Conservation (phyloP, 257 asterid genomes). For the Linderniella brevidens region DNA sequence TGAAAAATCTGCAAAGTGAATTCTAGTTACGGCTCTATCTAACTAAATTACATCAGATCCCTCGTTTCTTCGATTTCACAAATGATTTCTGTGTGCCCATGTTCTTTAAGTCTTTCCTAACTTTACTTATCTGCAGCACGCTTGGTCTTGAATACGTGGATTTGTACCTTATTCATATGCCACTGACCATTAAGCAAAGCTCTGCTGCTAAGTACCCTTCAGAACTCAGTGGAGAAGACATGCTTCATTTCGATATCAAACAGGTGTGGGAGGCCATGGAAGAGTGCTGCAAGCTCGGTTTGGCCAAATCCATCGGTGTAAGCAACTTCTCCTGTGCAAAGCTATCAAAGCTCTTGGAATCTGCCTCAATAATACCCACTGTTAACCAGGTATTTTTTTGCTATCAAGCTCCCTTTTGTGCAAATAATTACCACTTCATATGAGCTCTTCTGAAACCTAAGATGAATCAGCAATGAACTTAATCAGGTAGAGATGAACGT, state of each 20-base stretch:
- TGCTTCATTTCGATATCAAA: slow-evolving; percentile 29
- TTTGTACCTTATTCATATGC: slow-evolving; percentile 40
- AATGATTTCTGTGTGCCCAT: too few species aligned
- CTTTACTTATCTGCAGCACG: too few species aligned
- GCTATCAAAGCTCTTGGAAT: slow-evolving; percentile 15
- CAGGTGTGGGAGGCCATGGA: slow-evolving; percentile 45
- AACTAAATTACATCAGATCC: too few species aligned
- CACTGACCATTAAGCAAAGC: slow-evolving; percentile 22
- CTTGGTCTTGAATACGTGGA: slow-evolving; percentile 22
- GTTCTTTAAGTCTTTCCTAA: too few species aligned
- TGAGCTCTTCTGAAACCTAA: not conserved
- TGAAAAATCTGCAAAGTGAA: too few species aligned
- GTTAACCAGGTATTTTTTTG: slow-evolving; percentile 11
- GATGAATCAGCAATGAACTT: not conserved
- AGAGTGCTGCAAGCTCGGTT: slow-evolving; percentile 28
- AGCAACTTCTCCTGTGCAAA: slow-evolving; percentile 36
- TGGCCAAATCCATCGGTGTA: slow-evolving; percentile 36
- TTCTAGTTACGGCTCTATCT: too few species aligned
- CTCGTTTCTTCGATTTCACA: too few species aligned
- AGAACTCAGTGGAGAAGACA: slow-evolving; percentile 22
- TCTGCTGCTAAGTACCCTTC: not conserved
- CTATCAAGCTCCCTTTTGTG: not conserved
- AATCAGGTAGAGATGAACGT: slow-evolving; percentile 11
- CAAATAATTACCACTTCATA: not conserved
- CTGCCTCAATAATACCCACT: slow-evolving; percentile 11